phyloP scores from a whole-genome alignment of 2,329 filamentous ascomycete species.

The Dendryphion nanum region DNA sequence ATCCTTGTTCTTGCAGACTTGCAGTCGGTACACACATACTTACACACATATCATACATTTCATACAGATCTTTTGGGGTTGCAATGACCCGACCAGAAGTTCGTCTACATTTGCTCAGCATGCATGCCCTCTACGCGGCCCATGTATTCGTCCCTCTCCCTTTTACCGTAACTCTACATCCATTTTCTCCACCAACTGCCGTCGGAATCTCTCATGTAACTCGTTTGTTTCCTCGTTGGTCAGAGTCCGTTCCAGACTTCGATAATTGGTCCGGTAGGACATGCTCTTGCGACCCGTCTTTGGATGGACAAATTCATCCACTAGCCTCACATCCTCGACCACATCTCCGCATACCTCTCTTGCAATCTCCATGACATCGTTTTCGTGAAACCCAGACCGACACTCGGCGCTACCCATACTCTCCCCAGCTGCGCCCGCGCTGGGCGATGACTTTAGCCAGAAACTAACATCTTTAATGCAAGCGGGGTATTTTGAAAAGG shows the following conservation, averaged over 20 bases:
- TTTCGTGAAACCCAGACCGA: constrained; percentile 70
- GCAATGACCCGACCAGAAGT: too few species aligned
- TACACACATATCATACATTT: constrained; percentile 17
- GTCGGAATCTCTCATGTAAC: constrained; percentile 68
- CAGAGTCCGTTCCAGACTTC: constrained; percentile 86
- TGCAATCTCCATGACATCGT: constrained; percentile 96
- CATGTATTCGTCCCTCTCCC: too few species aligned
- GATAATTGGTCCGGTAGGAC: constrained; percentile 92
- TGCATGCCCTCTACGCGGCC: too few species aligned
- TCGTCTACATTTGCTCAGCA: too few species aligned
- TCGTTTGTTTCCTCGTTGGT: constrained; percentile 78
- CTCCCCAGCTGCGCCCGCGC: constrained; percentile 42
- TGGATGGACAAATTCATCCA: constrained; percentile 86
- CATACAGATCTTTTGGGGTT: neutral
- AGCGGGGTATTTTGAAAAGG: constrained; percentile 88
- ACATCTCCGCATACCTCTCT: constrained; percentile 76
- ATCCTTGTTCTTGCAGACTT: too few species aligned
- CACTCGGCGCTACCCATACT: constrained; percentile 16
- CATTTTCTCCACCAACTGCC: constrained; percentile 65
- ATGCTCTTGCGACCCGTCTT: constrained; percentile 79
- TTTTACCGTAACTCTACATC: constrained; percentile 75
- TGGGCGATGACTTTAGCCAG: constrained; percentile 60
- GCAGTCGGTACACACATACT: too few species aligned
- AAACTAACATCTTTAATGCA: constrained; percentile 94
- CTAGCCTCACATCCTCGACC: constrained; percentile 81